These are phyloP conservation scores for Cucurbitaria berberidis DNA, from an alignment of 2,329 filamentous ascomycete species.

Conservation along the genomic window DNA sequence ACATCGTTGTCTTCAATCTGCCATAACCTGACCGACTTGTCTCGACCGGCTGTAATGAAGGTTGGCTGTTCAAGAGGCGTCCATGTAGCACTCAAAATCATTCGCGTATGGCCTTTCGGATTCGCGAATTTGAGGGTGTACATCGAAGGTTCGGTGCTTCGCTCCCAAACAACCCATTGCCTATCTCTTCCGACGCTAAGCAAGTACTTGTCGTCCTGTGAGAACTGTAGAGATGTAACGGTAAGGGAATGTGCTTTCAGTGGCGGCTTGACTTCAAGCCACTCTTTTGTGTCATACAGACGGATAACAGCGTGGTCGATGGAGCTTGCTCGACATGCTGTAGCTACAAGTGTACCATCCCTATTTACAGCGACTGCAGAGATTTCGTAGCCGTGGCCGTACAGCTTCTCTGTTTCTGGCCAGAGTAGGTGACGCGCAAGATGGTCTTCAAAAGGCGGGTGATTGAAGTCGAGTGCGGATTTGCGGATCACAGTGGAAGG, in stretches of 20 bases:
- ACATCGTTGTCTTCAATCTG: conserved; percentile 34
- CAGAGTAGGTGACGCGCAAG: conserved; percentile 89
- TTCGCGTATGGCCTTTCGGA: conserved; percentile 84
- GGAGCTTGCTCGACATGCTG: conserved; percentile 90
- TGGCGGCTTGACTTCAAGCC: conserved; percentile 86
- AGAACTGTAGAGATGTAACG: conserved; percentile 82
- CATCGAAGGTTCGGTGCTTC: conserved; percentile 46
- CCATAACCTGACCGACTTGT: conserved; percentile 78
- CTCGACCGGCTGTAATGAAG: conserved; percentile 89
- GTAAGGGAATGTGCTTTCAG: conserved; percentile 87
- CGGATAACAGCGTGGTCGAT: conserved; percentile 94
- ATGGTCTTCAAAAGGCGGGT: conserved; percentile 88
- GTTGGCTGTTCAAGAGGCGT: conserved; percentile 54
- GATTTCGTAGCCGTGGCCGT: conserved; percentile 97
- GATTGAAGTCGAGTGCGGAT: conserved; percentile 68
- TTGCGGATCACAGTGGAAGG: conserved; percentile 63
- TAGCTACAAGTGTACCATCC: conserved; percentile 78
- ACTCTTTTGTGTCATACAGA: conserved; percentile 82
- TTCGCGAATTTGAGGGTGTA: conserved; percentile 71
- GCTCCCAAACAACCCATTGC: conserved; percentile 84
- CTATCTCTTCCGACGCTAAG: conserved; percentile 90
- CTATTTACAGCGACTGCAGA: conserved; percentile 81
- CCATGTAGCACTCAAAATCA: conserved; percentile 92
- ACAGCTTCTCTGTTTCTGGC: conserved; percentile 95
- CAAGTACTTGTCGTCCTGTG: conserved; percentile 72